Evolutionary conservation across 495 filamentous ascomycete genomes (phyloP).

Genomic region (Xylaria venustula): DNA sequence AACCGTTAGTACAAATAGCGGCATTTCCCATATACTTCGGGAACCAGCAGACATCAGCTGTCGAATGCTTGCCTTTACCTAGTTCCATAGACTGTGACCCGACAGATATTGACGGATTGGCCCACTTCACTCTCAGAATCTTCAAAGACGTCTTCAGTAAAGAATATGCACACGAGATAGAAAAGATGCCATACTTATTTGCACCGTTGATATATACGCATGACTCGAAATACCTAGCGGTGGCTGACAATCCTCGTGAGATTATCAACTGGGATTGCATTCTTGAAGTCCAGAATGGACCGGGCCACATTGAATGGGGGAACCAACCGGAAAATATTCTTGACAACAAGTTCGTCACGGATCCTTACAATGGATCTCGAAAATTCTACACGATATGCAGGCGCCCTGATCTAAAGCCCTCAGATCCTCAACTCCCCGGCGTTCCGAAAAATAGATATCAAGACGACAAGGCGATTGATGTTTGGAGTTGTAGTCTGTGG

Average conservation of each 20-base stretch:
- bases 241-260: constrained; percentile 18
- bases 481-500: constrained; percentile 46
- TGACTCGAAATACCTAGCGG: constrained; percentile 21
- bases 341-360: constrained; percentile 64
- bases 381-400: constrained; percentile 54
- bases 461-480: constrained; percentile 22
- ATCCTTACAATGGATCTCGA: constrained; percentile 70
- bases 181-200: constrained; percentile 81
- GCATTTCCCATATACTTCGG: constrained; percentile 70
- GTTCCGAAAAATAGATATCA: constrained; percentile 25
- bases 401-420: constrained; percentile 43
- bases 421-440: constrained; percentile 37
- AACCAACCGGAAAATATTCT: constrained; percentile 57
- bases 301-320: constrained; percentile 45
- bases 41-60: constrained; percentile 54
- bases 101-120: constrained; percentile 51
- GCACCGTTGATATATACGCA: constrained; percentile 55
- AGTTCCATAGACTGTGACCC: constrained; percentile 40
- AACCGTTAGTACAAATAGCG: constrained; percentile 62
- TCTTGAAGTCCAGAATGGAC: constrained; percentile 32
- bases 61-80: constrained; percentile 43
- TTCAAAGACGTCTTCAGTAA: constrained; percentile 93
- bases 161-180: constrained; percentile 60
- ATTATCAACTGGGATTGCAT: constrained; percentile 70
- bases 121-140: constrained; percentile 67